These are phyloP conservation scores for Serendipita sp. DNA, from an alignment of 768 basidiomycete species.

Conservation along the genomic window DNA sequence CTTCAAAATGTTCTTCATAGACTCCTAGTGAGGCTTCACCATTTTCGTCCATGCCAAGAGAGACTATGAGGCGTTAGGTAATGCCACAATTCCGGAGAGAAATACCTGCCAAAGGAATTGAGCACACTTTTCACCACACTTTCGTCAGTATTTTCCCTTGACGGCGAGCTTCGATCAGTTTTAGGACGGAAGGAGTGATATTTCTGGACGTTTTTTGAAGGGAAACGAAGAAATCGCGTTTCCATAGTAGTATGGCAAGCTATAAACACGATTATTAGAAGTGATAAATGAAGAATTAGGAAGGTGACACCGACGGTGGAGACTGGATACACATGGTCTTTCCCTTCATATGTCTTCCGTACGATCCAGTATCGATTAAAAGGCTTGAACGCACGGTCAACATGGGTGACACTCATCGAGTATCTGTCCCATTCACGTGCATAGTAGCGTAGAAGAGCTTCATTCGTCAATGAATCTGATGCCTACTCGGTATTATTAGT, in stretches of 20 bases:
- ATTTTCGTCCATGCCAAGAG: constrained; percentile 80
- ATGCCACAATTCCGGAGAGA: neutral
- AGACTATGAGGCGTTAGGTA: constrained; percentile 27
- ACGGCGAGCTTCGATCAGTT: constrained; percentile 82
- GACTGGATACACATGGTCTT: constrained; percentile 85
- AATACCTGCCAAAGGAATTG: constrained; percentile 52
- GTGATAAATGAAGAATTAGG: constrained; percentile 26
- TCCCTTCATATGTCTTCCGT: constrained; percentile 90
- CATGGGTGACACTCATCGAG: constrained; percentile 91
- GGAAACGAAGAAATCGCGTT: constrained; percentile 70
- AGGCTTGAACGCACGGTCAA: constrained; percentile 94
- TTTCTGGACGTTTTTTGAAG: constrained; percentile 72
- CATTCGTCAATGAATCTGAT: constrained; percentile 67
- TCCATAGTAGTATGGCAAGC: constrained; percentile 97
- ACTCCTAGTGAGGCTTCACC: constrained; percentile 88
- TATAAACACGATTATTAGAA: constrained; percentile 15
- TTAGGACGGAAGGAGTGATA: constrained; percentile 72
- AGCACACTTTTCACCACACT: constrained; percentile 86
- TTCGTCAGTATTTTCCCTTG: constrained; percentile 87
- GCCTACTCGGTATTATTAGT: constrained; percentile 27
- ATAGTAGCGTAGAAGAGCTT: constrained; percentile 79
- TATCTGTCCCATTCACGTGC: constrained; percentile 90
- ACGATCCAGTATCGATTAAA: constrained; percentile 99
- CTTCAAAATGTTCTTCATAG: constrained; percentile 82
- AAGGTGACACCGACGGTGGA: constrained; percentile 57